Base-by-base conservation (phyloP, 257 asterid genomes). In the Linderniella brevidens region DNA sequence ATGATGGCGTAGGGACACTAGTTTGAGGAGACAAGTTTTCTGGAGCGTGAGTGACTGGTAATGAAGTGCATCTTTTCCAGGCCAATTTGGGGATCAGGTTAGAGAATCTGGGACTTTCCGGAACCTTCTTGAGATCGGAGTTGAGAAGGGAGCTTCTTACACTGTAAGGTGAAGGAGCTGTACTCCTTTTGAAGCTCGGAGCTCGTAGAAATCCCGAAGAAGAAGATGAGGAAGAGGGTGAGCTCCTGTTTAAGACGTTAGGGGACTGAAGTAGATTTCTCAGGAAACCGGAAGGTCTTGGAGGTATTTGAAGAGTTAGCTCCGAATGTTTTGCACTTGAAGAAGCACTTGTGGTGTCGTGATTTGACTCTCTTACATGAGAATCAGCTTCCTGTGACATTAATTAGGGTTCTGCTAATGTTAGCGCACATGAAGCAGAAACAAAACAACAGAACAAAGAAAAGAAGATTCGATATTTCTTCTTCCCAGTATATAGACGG, bases 31-130 rank as follows among this genome's bases (percentile, higher is more conserved):
- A 65, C 49, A 63, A 49, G 64, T 55, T n/a, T n/a, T n/a, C 45
- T 10, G 87, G 55, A 41, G 76, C 93, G 38, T 73, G 88, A 0
- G 87, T 71, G 51, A 74, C 92, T 1, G 94, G 99, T 67, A 90
- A 77, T 6, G 99, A 90, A 37, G 78, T 55, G 55, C 93, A 72
- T 66, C 70, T 77, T 50, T 64, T 66, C 94, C 93, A 75, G 19
- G 63, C 49, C 16, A 50, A 12, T 9, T 48, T 50, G 3, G 79
- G 55, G 35, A 56, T 16, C 29, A 49, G 50, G 61, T 74, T 68
- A 10, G 80, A 56, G 25, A 71, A 49, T 55, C 46, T 55, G 8
- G 96, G 83, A 70, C 86, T 77, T 46, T 58, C 78, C 25, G 68
- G 68, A 62, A 62, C 59, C 17, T 64, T 64, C 56, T 68, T 77